Base-by-base conservation (phyloP, 495 filamentous ascomycete species). In the Symbiotaphrina buchneri region DNA sequence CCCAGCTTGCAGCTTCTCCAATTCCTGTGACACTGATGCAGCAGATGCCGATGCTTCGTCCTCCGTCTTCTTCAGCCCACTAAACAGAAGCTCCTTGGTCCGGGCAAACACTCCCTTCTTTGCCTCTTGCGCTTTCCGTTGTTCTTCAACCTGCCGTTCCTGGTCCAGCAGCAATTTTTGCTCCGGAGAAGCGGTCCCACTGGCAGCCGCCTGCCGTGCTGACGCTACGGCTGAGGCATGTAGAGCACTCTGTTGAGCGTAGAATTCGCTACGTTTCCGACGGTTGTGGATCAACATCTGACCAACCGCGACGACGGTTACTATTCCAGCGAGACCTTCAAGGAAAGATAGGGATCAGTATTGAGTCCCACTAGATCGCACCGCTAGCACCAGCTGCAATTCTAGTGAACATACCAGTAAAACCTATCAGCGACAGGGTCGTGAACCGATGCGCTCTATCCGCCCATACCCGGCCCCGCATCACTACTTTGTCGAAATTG, bases 271-370 rank as follows among this genome's bases (percentile, higher is more conserved):
- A 31, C 61, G 60, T 49, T 73, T 68, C 28, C 61, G 58, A 24
- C 79, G 74, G 57, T 93, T 94, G 56, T 85, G 77, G 26, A 79
- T 48, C 18, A 87, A 67, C 68, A 97, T 77, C 50, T 92, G 84
- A 44, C 64, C 63, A 32, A 83, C 61, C 5, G 85, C 74, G 55
- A 82, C 87, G 34, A 71, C 59, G 14, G 78, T 80, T 22, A 85
- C 63, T 32, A 71, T 63, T 39, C 63, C 69, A 38, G 70, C 67
- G 40, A 92, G 46, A 31, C 70, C 82, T 85, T 37, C 31, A 14
- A 5, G 32, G 11, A 3, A 29, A 14, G 11, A n/a, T n/a, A n/a
- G n/a, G n/a, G n/a, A n/a, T n/a, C n/a, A n/a, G n/a, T n/a, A n/a
- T n/a, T n/a, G n/a, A n/a, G n/a, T n/a, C n/a, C n/a, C n/a, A n/a